Base-by-base conservation (phyloP, 139 green algal genomes). In the Tetradesmus obliquus region DNA sequence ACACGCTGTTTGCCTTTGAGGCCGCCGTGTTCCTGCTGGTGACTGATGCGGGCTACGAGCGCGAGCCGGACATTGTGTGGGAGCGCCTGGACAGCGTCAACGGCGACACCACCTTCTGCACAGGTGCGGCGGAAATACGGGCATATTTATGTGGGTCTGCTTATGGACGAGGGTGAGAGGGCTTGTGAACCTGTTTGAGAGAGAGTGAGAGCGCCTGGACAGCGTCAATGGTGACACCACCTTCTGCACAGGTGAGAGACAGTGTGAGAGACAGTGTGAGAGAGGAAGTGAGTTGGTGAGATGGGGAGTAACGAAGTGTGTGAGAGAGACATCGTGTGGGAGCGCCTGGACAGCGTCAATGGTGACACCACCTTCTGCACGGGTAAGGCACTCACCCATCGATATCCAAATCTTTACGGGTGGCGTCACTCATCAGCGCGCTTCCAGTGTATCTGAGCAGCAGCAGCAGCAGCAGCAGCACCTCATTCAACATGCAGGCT, bases 161-260 rank as follows among this genome's bases (percentile, higher is more conserved):
- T 95, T 97, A 76, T 5, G 55, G 57, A 92, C 93, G 55, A 94
- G 91, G 88, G 15, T 10, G 32, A 22, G 22, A 17, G 17, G 15
- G 1, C 32, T 54, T n/a, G 54, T 53, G 85, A 93, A 83, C 7
- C 54, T 45, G 32, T 45, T 45, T 5, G 95, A 97, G 88, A 94
- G 99, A 32, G 97, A 99, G 79, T 99, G 98, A 98, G 98, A 99
- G 96, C 93, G 93, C 3, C 92, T 99, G 20, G 92, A 93, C 55
- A 83, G 62, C 10, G 93, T 98, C 55, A 92, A 96, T 58, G 96
- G 96, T 5, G 94, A 98, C 91, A 98, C 95, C 1, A 69, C 94
- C 86, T 93, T 97, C 60, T 95, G 97, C 82, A 90, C 86, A 45
- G 60, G 32, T 51, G n/a, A 12, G 60, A 13, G 60, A 19, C 12